Percentiles rank a stretch among this genome's conserved stretches.
Conservation (phyloP, 805 yeast genomes). For the Lachancea sp. region DNA sequence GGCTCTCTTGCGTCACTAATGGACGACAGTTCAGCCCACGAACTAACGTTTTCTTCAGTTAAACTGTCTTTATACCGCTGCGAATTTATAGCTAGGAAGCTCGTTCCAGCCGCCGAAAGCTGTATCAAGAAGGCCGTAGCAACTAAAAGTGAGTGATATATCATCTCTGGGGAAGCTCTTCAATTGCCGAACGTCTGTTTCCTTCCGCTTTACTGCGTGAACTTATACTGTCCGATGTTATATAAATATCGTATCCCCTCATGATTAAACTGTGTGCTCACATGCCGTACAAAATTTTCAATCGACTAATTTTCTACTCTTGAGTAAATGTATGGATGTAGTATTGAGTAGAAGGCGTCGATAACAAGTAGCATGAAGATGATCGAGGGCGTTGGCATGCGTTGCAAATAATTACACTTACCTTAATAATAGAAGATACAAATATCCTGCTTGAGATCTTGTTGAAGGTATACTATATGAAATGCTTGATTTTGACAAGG, state of each 20-base stretch:
- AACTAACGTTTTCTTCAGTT: slow-evolving; percentile 5
- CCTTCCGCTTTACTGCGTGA: too few species aligned
- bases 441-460: too few species aligned
- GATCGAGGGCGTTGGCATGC: too few species aligned
- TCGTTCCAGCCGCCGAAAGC: slow-evolving; percentile 7
- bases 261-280: neutral
- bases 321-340: neutral
- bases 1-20: slow-evolving; percentile 16
- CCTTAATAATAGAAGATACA: too few species aligned
- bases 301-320: neutral
- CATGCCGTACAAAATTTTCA: slow-evolving; percentile 1
- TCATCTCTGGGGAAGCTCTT: slow-evolving; percentile 1
- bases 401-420: too few species aligned
- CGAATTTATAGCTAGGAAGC: slow-evolving; percentile 14
- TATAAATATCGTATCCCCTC: slow-evolving; percentile 1
- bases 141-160: slow-evolving; percentile 1
- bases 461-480: too few species aligned
- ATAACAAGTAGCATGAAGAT: too few species aligned
- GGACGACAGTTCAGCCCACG: slow-evolving; percentile 5
- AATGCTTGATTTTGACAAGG: too few species aligned
- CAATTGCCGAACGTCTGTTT: neutral
- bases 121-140: slow-evolving; percentile 3
- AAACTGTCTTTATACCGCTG: slow-evolving; percentile 10
- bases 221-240: neutral
- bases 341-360: neutral